These are phyloP conservation scores for Nepenthes gracilis DNA, from an alignment of 148 eudicot genomes.

Conservation along the genomic window DNA sequence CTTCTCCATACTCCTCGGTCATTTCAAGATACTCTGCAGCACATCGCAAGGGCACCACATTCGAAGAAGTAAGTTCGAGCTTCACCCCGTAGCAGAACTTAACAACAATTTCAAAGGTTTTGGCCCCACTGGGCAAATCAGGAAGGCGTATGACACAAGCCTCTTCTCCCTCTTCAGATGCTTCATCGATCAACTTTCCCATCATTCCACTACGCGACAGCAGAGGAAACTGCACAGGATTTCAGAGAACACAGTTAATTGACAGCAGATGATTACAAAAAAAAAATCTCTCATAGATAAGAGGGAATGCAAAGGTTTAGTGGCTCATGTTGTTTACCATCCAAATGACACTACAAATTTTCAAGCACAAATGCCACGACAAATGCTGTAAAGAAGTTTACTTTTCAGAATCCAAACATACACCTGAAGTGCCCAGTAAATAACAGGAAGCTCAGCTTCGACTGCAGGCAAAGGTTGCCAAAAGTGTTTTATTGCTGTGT, in stretches of 20 bases:
- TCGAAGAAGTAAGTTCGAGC: conserved; percentile 79
- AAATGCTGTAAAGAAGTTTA: too few relatives aligned
- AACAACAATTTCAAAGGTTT: conserved; percentile 77
- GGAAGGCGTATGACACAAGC: conserved; percentile 36
- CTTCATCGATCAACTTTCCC: conserved; percentile 63
- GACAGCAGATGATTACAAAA: background rate
- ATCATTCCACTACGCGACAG: conserved; percentile 82
- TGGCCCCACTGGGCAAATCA: conserved; percentile 70
- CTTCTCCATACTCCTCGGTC: conserved; percentile 91
- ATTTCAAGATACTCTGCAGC: conserved; percentile 80
- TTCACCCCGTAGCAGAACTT: conserved; percentile 94
- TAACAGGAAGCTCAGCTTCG: too few relatives aligned
- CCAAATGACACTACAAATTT: too few relatives aligned
- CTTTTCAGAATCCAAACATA: too few relatives aligned
- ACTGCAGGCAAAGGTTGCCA: too few relatives aligned
- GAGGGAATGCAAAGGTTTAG: too few relatives aligned
- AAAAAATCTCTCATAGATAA: too few relatives aligned
- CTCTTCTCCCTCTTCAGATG: conserved; percentile 43
- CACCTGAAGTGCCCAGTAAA: too few relatives aligned
- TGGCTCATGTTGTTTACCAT: too few relatives aligned
- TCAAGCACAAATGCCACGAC: too few relatives aligned
- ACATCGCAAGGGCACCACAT: conserved; percentile 61
- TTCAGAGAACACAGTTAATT: background rate
- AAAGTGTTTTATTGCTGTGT: too few relatives aligned
- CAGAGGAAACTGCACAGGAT: conserved; percentile 62